phyloP scores from a whole-genome alignment of 768 basidiomycete genomes.

The Serendipita vermifera region DNA sequence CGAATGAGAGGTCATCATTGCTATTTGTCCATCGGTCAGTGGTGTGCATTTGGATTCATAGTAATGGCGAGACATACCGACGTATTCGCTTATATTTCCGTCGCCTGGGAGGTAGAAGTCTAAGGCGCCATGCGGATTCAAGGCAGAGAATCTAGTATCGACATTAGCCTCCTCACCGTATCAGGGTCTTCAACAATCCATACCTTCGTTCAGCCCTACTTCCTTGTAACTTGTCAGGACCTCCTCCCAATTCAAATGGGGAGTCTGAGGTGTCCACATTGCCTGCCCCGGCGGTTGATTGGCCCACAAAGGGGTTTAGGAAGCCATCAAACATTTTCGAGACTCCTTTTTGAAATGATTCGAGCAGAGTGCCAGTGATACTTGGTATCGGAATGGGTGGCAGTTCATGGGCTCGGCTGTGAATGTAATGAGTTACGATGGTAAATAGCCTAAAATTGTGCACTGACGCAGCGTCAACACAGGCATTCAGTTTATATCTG shows the following conservation, averaged over 20 bases:
- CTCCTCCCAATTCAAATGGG: conserved; percentile 14
- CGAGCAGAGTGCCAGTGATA: conserved; percentile 25
- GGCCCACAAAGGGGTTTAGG: neutral
- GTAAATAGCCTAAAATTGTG: conserved; percentile 14
- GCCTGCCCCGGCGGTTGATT: neutral
- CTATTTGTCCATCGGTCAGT: conserved; percentile 2
- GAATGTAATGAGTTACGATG: conserved; percentile 17
- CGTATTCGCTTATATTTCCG: conserved; percentile 29
- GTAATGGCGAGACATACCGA: no score
- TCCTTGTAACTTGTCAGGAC: conserved; percentile 15
- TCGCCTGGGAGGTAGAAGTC: conserved; percentile 30
- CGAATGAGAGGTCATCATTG: conserved; percentile 24
- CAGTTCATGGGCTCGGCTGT: conserved; percentile 16
- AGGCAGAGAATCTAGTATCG: conserved; percentile 26
- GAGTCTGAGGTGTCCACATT: conserved; percentile 11
- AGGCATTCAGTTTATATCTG: conserved; percentile 30
- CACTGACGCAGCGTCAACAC: conserved; percentile 26
- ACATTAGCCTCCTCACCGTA: neutral
- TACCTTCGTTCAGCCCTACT: conserved; percentile 19
- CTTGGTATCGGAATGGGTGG: conserved; percentile 20
- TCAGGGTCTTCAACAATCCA: neutral
- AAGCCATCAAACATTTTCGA: conserved; percentile 22
- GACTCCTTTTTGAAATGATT: conserved; percentile 21
- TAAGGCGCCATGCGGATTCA: conserved; percentile 33
- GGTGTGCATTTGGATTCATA: no score